Evolutionary conservation across 306 rosid species (phyloP).

Genomic region (Alnus rubra): DNA sequence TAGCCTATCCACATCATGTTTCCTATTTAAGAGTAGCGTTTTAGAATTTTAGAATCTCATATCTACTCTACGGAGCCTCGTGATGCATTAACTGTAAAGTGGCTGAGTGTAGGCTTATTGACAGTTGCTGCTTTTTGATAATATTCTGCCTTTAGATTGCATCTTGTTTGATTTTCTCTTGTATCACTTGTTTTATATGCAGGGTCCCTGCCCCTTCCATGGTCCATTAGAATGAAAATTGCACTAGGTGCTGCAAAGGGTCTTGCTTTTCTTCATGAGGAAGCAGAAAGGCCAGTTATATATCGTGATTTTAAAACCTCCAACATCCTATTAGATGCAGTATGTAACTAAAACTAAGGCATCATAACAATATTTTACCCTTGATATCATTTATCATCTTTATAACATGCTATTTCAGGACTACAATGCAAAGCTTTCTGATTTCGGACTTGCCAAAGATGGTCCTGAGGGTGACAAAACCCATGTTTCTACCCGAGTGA

Average conservation of each 20-base stretch:
- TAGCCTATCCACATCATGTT: neutral
- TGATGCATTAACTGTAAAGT: neutral
- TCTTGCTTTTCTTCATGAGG: constrained; percentile 96
- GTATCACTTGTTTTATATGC: constrained; percentile 31
- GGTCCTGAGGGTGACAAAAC: constrained; percentile 99
- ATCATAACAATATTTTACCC: neutral
- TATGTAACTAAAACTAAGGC: constrained; percentile 46
- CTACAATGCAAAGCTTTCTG: constrained; percentile 94
- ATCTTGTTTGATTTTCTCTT: constrained; percentile 24
- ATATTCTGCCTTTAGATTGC: constrained; percentile 10
- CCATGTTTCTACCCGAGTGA: constrained; percentile 95
- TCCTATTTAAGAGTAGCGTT: constrained; percentile 9
- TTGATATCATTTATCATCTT: constrained; percentile 33
- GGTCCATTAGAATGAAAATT: constrained; percentile 97
- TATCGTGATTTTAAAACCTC: constrained; percentile 97
- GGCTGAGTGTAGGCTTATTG: constrained; percentile 18
- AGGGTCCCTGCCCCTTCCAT: constrained; percentile 98
- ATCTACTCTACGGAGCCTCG: neutral
- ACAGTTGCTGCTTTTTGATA: constrained; percentile 8
- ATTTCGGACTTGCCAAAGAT: constrained; percentile 98
- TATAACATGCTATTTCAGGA: constrained; percentile 59
- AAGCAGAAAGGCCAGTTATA: constrained; percentile 93
- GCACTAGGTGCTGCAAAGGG: constrained; percentile 97
- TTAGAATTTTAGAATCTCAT: constrained; percentile 2
- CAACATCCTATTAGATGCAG: constrained; percentile 91